Evolutionary conservation across 2,329 filamentous ascomycete species (phyloP), one percentile per base, ranked within the genome.

Genomic region (Bipolaris bicolor): DNA sequence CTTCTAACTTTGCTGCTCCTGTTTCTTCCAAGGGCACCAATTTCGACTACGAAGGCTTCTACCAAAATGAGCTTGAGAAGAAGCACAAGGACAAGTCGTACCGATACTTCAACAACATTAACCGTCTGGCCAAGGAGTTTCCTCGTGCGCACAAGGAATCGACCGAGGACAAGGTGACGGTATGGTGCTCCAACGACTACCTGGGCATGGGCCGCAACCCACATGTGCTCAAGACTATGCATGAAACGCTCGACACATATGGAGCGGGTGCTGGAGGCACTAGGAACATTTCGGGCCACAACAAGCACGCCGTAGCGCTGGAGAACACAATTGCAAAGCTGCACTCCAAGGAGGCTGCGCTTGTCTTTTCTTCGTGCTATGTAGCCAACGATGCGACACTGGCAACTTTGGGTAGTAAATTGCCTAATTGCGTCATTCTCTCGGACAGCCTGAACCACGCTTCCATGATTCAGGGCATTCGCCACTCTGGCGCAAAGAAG

Each of bases 31-130:
- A 77, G 34, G 71, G 78, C 22, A 73, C 77, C 57, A 91, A 88
- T 71, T 99, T 97, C 78, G 85, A 98, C 78, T 99, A 99, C 73
- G 88, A 97, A 71, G 86, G 78, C 45, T 99, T 97, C 79, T 99
- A 98, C 80, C 81, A 88, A 64, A 82, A 82, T 60, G 94, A 99
- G 78, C 80, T 99, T 67, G 92, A 97, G 70, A 98, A 97, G 86
- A 99, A 99, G 83, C 95, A 97, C 85, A 93, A 96, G 84, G 95
- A 99, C 84, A 98, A 97, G 82, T 97, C 93, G 50, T 99, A 99
- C 82, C 91, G 95, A 74, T 98, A 98, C 83, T 99, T 99, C 84
- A 99, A 99, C 85, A 99, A 99, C 83, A 99, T 99, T 87, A 99
- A 99, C 75, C 92, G 95, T 34, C 84, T 99, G 60, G 95, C 95